A percentile compares a stretch with the other conserved stretches of the same genome.
phyloP scores from a whole-genome alignment of 352 stramenopile genomes.

The Phytophthora vignae region DNA sequence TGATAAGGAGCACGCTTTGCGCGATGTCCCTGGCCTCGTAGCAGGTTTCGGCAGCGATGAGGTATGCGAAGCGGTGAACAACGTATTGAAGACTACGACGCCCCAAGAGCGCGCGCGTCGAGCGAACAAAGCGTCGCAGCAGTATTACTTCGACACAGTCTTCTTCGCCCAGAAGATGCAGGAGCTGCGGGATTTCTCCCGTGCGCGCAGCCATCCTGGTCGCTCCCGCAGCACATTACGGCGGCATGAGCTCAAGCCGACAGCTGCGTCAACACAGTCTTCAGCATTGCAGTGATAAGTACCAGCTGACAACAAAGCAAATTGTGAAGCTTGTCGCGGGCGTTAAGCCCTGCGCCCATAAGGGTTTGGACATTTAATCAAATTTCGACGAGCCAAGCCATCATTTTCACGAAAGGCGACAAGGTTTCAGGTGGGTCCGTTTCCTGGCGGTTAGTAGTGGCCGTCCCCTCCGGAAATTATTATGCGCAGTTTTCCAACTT shows the following conservation, averaged over 20 bases:
- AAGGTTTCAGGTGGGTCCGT: slow-evolving; percentile 10
- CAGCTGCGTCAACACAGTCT: neutral
- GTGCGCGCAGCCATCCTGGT: slow-evolving; percentile 20
- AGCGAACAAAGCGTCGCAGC: slow-evolving; percentile 48
- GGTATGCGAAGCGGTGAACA: slow-evolving; percentile 49
- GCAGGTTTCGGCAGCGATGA: slow-evolving; percentile 20
- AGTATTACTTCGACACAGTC: slow-evolving; percentile 66
- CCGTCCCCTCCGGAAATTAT: slow-evolving; percentile 6
- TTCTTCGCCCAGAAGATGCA: slow-evolving; percentile 69
- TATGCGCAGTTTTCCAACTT: slow-evolving; percentile 17
- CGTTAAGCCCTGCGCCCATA: neutral
- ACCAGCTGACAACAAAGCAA: neutral
- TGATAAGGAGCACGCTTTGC: slow-evolving; percentile 34
- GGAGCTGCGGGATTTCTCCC: slow-evolving; percentile 32
- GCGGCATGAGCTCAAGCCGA: slow-evolving; percentile 9
- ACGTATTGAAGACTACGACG: slow-evolving; percentile 38
- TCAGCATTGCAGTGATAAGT: slow-evolving; percentile 1
- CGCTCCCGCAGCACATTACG: slow-evolving; percentile 22
- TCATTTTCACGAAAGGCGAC: neutral
- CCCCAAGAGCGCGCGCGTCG: slow-evolving; percentile 33
- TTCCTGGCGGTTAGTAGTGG: slow-evolving; percentile 22
- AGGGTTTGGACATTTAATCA: neutral
- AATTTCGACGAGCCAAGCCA: neutral
- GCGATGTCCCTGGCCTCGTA: slow-evolving; percentile 45
- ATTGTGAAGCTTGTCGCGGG: neutral